Conservation (phyloP, 2,329 filamentous ascomycete species). For the Exophiala calicioides region DNA sequence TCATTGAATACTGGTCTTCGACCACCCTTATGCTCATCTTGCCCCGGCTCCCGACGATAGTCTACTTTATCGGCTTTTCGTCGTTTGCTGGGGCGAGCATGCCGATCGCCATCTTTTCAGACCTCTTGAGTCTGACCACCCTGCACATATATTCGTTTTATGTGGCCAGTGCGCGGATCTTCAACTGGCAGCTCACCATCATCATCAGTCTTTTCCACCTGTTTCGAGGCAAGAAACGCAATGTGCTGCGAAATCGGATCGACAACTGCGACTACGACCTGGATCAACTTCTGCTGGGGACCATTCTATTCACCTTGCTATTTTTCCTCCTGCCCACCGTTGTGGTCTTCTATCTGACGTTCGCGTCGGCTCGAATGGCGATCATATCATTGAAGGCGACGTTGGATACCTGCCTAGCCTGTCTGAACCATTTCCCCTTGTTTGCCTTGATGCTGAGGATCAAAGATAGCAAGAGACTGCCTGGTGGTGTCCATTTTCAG, state of each 20-base stretch:
- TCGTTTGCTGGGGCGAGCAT: slow-evolving; percentile 95
- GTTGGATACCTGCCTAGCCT: slow-evolving; percentile 88
- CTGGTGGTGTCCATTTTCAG: slow-evolving; percentile 57
- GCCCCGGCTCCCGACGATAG: slow-evolving; percentile 78
- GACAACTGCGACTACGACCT: slow-evolving; percentile 98
- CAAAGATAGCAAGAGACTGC: slow-evolving; percentile 87
- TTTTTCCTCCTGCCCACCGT: slow-evolving; percentile 95
- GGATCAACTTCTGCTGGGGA: slow-evolving; percentile 92
- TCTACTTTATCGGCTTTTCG: slow-evolving; percentile 91
- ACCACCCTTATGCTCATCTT: slow-evolving; percentile 65
- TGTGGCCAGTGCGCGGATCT: slow-evolving; percentile 92
- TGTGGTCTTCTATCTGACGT: slow-evolving; percentile 94
- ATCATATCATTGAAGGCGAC: slow-evolving; percentile 91
- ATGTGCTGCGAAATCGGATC: slow-evolving; percentile 93
- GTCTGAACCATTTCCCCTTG: slow-evolving; percentile 93
- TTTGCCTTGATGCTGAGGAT: slow-evolving; percentile 95
- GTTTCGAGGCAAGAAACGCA: slow-evolving; percentile 97
- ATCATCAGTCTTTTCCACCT: slow-evolving; percentile 97
- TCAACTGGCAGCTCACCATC: slow-evolving; percentile 97
- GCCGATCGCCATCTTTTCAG: slow-evolving; percentile 93
- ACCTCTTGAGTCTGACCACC: slow-evolving; percentile 86
- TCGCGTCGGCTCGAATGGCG: slow-evolving; percentile 88
- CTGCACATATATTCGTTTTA: slow-evolving; percentile 98
- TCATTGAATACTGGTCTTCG: slow-evolving; percentile 91
- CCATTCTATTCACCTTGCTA: slow-evolving; percentile 91